These are phyloP conservation scores for Monosporascus cannonballus DNA, from an alignment of 2,329 filamentous ascomycete genomes.

Conservation along the genomic window DNA sequence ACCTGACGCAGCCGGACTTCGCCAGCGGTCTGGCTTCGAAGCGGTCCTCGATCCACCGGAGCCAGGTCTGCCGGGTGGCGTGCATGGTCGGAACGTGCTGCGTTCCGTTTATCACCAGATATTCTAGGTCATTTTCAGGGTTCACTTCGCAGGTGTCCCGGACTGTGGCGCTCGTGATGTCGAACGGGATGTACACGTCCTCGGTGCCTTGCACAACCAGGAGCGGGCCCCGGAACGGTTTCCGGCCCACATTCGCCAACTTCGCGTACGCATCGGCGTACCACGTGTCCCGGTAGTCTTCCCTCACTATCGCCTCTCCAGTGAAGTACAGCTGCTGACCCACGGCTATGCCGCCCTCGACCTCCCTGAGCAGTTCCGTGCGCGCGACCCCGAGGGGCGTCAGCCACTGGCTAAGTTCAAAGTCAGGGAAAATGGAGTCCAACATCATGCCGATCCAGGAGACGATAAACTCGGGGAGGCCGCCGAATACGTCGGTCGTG, in stretches of 20 bases:
- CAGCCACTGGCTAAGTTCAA: conserved; percentile 20
- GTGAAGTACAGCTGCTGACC: conserved; percentile 10
- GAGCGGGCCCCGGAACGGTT: conserved; percentile 28
- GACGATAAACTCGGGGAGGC: conserved; percentile 7
- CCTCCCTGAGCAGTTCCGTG: conserved; percentile 11
- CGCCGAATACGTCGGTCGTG: conserved; percentile 16
- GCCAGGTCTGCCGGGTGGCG: conserved; percentile 14
- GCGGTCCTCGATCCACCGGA: conserved; percentile 17
- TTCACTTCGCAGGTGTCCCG: conserved; percentile 5
- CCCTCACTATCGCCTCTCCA: conserved; percentile 5
- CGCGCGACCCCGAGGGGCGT: conserved; percentile 18
- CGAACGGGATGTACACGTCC: conserved; percentile 13
- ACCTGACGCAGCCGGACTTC: conserved; percentile 8
- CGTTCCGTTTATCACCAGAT: conserved; percentile 14
- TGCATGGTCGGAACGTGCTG: conserved; percentile 14
- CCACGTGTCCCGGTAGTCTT: conserved; percentile 14
- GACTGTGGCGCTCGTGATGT: conserved; percentile 9
- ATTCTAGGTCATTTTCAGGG: conserved; percentile 8
- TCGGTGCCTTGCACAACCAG: conserved; percentile 29
- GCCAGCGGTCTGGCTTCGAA: conserved; percentile 9
- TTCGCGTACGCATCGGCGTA: conserved; percentile 16
- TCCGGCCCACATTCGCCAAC: conserved; percentile 22
- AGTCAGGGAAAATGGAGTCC: conserved; percentile 18
- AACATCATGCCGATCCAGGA: conserved; percentile 16
- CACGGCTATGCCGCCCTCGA: conserved; percentile 12